These are phyloP conservation scores for Astrephomene gubernaculifera DNA, from an alignment of 139 green algal species.

Conservation along the genomic window DNA sequence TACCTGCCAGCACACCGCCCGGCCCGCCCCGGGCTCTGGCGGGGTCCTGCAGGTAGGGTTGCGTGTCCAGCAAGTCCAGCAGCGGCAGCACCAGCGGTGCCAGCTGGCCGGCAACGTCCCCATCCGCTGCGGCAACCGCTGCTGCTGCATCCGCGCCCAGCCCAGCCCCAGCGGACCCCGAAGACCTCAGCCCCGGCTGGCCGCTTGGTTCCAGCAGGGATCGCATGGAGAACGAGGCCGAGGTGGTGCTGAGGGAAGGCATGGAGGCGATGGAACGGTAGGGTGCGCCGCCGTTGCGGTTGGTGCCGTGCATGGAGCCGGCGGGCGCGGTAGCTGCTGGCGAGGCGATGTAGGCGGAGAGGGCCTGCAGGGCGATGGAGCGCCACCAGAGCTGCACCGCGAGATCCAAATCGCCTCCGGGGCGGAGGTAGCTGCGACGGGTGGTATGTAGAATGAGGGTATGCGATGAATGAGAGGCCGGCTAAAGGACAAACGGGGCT, in stretches of 20 bases:
- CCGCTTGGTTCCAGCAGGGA: too few relatives aligned
- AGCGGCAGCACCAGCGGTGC: constrained; percentile 52
- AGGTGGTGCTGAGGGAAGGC: background rate
- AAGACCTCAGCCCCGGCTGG: background rate
- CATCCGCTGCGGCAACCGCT: background rate
- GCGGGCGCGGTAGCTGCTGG: background rate
- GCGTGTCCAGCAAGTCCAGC: constrained; percentile 47
- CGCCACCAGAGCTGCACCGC: constrained; percentile 84
- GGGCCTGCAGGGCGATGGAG: constrained; percentile 73
- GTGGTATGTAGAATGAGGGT: too few relatives aligned
- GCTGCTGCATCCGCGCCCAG: background rate
- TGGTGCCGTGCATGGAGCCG: background rate
- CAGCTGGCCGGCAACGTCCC: background rate
- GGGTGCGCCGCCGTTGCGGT: background rate
- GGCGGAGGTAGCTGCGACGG: too few relatives aligned
- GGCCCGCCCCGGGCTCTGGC: constrained; percentile 52
- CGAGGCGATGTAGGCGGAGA: constrained; percentile 63
- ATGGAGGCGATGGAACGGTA: background rate
- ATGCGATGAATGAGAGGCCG: too few relatives aligned
- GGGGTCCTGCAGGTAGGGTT: constrained; percentile 56
- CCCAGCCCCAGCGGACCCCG: background rate
- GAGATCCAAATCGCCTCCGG: constrained; percentile 64
- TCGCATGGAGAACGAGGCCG: constrained; percentile 2
- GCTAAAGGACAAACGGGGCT: too few relatives aligned
- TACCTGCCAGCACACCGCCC: constrained; percentile 38